Base-by-base conservation (phyloP, 257 asterid genomes). In the Solanum phureja region DNA sequence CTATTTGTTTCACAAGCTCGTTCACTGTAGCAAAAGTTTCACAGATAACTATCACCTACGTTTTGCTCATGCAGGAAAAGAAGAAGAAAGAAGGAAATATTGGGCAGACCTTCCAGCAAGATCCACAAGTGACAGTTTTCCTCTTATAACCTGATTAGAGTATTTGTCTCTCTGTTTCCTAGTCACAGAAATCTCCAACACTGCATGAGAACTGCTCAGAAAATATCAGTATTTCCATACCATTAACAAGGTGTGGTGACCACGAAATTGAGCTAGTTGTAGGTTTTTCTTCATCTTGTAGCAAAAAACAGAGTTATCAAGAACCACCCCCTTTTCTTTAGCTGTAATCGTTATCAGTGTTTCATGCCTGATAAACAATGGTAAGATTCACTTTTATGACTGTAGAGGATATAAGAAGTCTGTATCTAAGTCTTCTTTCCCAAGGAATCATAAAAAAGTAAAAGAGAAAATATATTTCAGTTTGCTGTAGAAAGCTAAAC, bases 1-100 rank as follows among this genome's bases (percentile, higher is more conserved):
- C 92, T 96, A 74, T 96, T 95, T 79, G 99, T 96, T 91, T 96
- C 99, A 89, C 98, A 93, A 84, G 99, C 98, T 79, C 99, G 94
- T 90, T 96, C 99, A 91, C 99, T 96, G 94, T 92, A 93, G 87
- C 86, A 89, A 87, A 84, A 84, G 58, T 87, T 90, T 88, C 7
- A 24, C 88, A 60, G 11, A 40, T 60, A 29, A 73, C 27, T 72
- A 83, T 52, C 87, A 76, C 77, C 72, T 77, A 74, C 87, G 69
- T 62, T 58, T 44, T 83, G 88, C 79, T 83, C 35, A 85, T 88
- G 85, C 72, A 88, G 83, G 66, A 58, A 42, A 66, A n/a, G 52
- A 73, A 87, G 77, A 81, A 35, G 68, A 62, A 46, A 46, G 75
- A 83, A 90, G 60, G 49, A 90, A 85, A 89, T 90, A 42, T 72